Evolutionary conservation across 306 rosid species (phyloP).

Genomic region (Casuarina cunninghamiana): DNA sequence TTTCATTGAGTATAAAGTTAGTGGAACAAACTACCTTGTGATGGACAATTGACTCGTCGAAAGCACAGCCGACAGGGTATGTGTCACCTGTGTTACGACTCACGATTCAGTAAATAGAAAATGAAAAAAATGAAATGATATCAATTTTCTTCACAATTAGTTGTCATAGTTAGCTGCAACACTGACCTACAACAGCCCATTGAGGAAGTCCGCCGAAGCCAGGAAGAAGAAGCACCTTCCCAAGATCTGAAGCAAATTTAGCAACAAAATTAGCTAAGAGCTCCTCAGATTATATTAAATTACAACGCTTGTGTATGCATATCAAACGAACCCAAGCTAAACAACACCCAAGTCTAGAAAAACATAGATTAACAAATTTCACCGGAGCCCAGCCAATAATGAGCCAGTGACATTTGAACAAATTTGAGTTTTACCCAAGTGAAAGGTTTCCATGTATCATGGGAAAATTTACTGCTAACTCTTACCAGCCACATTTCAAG

Average conservation of each 20-base stretch:
- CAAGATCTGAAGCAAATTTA: constrained; percentile 52
- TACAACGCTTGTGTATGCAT: too few relatives aligned
- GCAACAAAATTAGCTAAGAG: constrained; percentile 14
- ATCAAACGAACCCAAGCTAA: too few relatives aligned
- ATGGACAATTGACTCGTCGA: constrained; percentile 69
- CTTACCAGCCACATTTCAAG: too few relatives aligned
- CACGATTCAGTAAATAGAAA: constrained; percentile 12
- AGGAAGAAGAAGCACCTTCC: constrained; percentile 86
- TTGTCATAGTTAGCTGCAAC: not conserved
- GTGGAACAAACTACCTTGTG: constrained; percentile 5
- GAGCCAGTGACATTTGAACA: too few relatives aligned
- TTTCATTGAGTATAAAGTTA: not conserved
- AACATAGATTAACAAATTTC: too few relatives aligned
- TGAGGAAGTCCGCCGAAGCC: constrained; percentile 85
- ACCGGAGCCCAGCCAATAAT: too few relatives aligned
- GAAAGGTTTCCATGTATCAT: too few relatives aligned
- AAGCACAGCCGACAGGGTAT: constrained; percentile 82
- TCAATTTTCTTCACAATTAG: not conserved
- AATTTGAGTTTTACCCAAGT: too few relatives aligned
- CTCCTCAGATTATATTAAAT: not conserved
- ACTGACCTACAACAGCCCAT: constrained; percentile 81
- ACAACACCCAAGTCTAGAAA: too few relatives aligned
- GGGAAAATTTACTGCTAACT: too few relatives aligned
- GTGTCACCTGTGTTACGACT: constrained; percentile 57
- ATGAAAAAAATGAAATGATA: not conserved